Conservation (phyloP, 179 eudicot genomes). For the Vitellaria paradoxa region DNA sequence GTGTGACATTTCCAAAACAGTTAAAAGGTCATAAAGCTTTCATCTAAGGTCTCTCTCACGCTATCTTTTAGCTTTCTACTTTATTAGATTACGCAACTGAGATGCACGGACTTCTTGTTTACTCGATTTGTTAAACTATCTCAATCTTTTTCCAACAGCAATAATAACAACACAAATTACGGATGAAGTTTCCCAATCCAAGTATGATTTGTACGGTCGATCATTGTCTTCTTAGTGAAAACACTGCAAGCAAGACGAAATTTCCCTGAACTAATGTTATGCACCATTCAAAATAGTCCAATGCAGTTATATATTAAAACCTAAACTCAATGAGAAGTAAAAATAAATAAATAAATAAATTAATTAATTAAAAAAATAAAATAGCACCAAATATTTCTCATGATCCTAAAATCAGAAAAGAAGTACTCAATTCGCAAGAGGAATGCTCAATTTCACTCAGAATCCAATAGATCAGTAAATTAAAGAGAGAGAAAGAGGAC, state of each 20-base stretch:
- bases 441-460: background rate
- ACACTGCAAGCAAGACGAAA: too few relatives aligned
- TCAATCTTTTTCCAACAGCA: background rate
- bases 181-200: background rate
- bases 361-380: too few relatives aligned
- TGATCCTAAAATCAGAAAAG: background rate
- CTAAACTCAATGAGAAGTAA: background rate
- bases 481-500: slow-evolving; percentile 14
- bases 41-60: background rate
- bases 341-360: too few relatives aligned
- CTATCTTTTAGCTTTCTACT: background rate
- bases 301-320: background rate
- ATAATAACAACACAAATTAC: background rate
- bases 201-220: background rate
- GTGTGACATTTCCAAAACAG: too few relatives aligned
- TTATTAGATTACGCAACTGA: background rate
- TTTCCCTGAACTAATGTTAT: background rate
- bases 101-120: slow-evolving; percentile 2
- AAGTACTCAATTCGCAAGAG: background rate
- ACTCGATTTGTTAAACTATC: background rate
- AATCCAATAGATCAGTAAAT: background rate
- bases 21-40: too few relatives aligned
- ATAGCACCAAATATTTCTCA: background rate
- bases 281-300: too few relatives aligned
- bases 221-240: background rate